These are phyloP conservation scores for Boletus rex-veris DNA, from an alignment of 768 basidiomycete species.

Conservation along the genomic window DNA sequence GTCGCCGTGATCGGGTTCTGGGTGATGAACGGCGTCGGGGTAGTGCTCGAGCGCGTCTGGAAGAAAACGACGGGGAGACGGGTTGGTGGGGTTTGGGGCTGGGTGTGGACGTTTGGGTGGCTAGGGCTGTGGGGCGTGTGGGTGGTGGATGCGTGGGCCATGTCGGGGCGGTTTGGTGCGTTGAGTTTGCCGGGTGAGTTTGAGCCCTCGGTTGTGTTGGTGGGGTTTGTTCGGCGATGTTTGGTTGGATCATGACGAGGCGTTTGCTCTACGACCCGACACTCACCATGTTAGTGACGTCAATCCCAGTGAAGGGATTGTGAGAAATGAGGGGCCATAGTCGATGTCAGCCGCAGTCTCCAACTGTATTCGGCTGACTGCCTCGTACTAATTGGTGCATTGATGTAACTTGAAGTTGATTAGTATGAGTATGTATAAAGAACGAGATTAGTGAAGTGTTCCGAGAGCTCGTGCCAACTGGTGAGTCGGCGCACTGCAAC, in stretches of 20 bases:
- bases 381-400: too few relatives aligned
- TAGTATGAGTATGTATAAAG: too few relatives aligned
- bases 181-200: slow-evolving; percentile 9
- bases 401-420: too few relatives aligned
- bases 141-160: slow-evolving; percentile 40
- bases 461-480: too few relatives aligned
- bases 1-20: slow-evolving; percentile 46
- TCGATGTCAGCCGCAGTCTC: too few relatives aligned
- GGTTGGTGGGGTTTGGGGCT: slow-evolving; percentile 46
- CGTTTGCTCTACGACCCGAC: too few relatives aligned
- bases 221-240: slow-evolving; percentile 11
- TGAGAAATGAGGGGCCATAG: too few relatives aligned
- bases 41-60: slow-evolving; percentile 49
- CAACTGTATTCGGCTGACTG: too few relatives aligned
- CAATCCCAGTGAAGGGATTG: too few relatives aligned
- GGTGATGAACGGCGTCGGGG: slow-evolving; percentile 49
- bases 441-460: too few relatives aligned
- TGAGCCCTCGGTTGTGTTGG: slow-evolving; percentile 17
- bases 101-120: slow-evolving; percentile 54
- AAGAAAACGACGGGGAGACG: slow-evolving; percentile 38
- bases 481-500: too few relatives aligned
- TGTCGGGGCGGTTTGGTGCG: slow-evolving; percentile 11
- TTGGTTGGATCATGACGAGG: neutral
- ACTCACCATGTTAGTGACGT: too few relatives aligned
- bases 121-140: slow-evolving; percentile 45